A percentile compares a stretch with the other conserved stretches of the same genome.
Conservation (phyloP, 1,284 basidiomycete species). For the Porodaedalea pini region DNA sequence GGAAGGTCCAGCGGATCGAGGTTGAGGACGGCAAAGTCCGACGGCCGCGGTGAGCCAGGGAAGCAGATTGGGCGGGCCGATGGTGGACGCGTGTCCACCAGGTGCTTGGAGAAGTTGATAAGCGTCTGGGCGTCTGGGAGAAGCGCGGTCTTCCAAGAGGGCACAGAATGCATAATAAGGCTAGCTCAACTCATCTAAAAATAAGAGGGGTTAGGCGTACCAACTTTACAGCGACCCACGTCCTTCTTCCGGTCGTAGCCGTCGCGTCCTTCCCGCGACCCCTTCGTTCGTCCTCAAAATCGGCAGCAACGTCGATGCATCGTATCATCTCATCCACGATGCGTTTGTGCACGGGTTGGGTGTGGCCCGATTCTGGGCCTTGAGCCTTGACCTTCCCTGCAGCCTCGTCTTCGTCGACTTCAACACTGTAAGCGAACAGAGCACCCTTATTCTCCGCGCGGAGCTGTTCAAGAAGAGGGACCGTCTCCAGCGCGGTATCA, state of each 20-base stretch:
- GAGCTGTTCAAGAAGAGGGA: constrained; percentile 63
- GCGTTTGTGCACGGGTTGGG: constrained; percentile 48
- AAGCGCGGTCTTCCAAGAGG: constrained; percentile 49
- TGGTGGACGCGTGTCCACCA: constrained; percentile 40
- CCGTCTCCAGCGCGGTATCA: constrained; percentile 68
- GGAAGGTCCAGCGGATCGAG: constrained; percentile 4
- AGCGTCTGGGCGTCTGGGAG: constrained; percentile 54
- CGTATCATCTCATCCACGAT: constrained; percentile 69
- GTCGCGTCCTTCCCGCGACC: neutral
- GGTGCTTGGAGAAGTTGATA: constrained; percentile 50
- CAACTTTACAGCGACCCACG: constrained; percentile 82
- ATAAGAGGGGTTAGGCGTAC: constrained; percentile 37
- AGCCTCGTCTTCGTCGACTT: constrained; percentile 65
- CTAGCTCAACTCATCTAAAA: neutral
- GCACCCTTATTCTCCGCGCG: constrained; percentile 68
- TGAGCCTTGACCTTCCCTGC: constrained; percentile 29
- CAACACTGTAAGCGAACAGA: constrained; percentile 82
- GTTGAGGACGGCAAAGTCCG: constrained; percentile 48
- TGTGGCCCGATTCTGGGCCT: constrained; percentile 23
- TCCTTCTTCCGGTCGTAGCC: constrained; percentile 42
- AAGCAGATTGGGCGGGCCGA: constrained; percentile 45
- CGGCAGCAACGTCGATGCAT: constrained; percentile 73
- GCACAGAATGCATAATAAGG: neutral
- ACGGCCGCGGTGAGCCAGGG: constrained; percentile 54
- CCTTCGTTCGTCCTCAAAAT: constrained; percentile 62